Evolutionary conservation across 352 stramenopile genomes (phyloP), one percentile per base, ranked within the genome.

Genomic region (Pythium brachiatum): DNA sequence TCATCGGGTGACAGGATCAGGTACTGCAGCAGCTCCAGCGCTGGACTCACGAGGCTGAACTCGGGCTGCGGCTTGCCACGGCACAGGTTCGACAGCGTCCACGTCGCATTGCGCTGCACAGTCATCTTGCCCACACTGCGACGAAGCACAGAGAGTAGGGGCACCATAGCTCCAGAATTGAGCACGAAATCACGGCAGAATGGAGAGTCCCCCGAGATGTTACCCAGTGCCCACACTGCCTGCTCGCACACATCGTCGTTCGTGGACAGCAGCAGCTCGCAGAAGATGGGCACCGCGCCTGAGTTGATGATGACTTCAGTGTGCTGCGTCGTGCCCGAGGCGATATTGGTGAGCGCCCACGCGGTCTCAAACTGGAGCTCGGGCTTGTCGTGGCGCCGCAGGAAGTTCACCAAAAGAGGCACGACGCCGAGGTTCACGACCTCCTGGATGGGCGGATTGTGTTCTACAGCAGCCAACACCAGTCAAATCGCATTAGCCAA

Each of bases 281-380:
- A 97, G 69, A 99, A 98, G 60, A 99, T 93, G 21, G 97, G 95
- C 23, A 99, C 96, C 0, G 97, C 97, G 44, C 96, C 97, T 34
- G 94, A 90, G 59, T 98, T 88, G 73, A 99, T 99, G 20, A 99
- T 97, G 20, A 98, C 93, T 50, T 97, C 89, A 1, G 98, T 99
- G 76, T 99, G 95, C 15, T 99, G 89, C 18, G 93, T 98, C 13
- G 97, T 99, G 52, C 97, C 97, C 15, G 94, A 99, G 11, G 97
- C 97, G 66, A 99, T 99, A 73, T 99, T 99, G 23, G 98, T 99
- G 5, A 99, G 78, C 16, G 97, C 97, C 98, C 98, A 99, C 7
- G 98, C 97, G 11, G 97, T 96, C 74, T 99, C 97, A 75, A 99
- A 99, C 75, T 99, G 97, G 57, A 98, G 82, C 62, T 92, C 75